These are phyloP conservation scores for Cryphonectria nitschkei DNA, from an alignment of 2,329 filamentous ascomycete species.

Conservation along the genomic window DNA sequence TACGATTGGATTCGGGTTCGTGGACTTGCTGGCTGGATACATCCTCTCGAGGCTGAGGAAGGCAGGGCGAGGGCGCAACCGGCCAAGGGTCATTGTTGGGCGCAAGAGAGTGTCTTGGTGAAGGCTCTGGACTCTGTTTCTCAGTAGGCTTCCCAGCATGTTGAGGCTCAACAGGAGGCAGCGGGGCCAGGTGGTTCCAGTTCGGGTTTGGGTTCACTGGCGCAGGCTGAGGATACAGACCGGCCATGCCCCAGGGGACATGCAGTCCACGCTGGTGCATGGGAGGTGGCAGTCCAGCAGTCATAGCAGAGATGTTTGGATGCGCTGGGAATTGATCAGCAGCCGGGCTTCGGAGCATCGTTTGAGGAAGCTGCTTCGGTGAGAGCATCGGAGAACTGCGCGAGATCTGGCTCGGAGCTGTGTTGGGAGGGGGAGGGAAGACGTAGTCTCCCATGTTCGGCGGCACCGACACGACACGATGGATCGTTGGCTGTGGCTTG, in stretches of 20 bases:
- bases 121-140: neutral
- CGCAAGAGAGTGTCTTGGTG: neutral
- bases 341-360: neutral
- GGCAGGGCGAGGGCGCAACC: neutral
- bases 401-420: constrained; percentile 11
- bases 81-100: neutral
- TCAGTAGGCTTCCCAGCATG: neutral
- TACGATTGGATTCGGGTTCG: neutral
- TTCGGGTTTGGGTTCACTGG: neutral
- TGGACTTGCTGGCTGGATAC: neutral
- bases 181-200: neutral
- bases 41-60: neutral
- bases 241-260: constrained; percentile 17
- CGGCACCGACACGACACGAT: constrained; percentile 20
- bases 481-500: constrained; percentile 8
- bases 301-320: neutral
- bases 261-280: constrained; percentile 6
- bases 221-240: constrained; percentile 18
- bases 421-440: constrained; percentile 23
- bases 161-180: constrained; percentile 5
- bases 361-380: constrained; percentile 29
- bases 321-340: neutral
- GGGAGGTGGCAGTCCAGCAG: neutral
- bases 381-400: constrained; percentile 29
- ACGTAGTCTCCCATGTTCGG: constrained; percentile 29